A percentile compares a stretch with the other conserved stretches of the same genome.
Conservation (phyloP, 495 filamentous ascomycete genomes). For the Tirmania nivea region DNA sequence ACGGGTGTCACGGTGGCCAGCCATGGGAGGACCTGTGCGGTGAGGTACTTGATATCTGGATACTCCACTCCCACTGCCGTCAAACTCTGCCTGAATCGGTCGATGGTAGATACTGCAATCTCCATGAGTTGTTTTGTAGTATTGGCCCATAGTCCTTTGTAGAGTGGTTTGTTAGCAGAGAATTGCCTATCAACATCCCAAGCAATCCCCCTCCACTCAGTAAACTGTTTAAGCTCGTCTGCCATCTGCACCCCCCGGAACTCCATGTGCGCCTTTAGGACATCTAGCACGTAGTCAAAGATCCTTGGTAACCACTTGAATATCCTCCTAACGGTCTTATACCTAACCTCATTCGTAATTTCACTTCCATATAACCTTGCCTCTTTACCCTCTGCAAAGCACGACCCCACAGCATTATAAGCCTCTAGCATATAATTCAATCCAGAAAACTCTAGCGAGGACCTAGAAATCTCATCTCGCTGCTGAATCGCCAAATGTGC, state of each 20-base stretch:
- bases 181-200: slow-evolving; percentile 3
- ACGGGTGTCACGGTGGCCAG: slow-evolving; percentile 1
- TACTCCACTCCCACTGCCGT: background rate
- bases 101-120: slow-evolving; percentile 26
- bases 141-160: slow-evolving; percentile 13
- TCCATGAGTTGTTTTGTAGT: slow-evolving; percentile 21
- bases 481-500: slow-evolving; percentile 47
- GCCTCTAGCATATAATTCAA: background rate
- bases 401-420: background rate
- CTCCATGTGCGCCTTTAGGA: background rate
- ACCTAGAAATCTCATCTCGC: slow-evolving; percentile 30
- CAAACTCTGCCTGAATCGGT: slow-evolving; percentile 26
- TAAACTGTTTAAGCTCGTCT: background rate
- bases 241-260: background rate
- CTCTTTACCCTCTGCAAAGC: background rate
- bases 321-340: background rate
- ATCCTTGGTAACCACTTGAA: background rate
- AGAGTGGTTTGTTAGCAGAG: background rate
- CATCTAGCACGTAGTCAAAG: background rate
- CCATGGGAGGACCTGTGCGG: slow-evolving; percentile 11
- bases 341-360: background rate
- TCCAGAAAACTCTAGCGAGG: slow-evolving; percentile 12
- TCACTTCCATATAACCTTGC: background rate
- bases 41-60: slow-evolving; percentile 14
- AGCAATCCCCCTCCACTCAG: slow-evolving; percentile 1